Evolutionary conservation across 2,329 filamentous ascomycete species (phyloP).

Genomic region (Monilinia vaccinii-corymbosi): DNA sequence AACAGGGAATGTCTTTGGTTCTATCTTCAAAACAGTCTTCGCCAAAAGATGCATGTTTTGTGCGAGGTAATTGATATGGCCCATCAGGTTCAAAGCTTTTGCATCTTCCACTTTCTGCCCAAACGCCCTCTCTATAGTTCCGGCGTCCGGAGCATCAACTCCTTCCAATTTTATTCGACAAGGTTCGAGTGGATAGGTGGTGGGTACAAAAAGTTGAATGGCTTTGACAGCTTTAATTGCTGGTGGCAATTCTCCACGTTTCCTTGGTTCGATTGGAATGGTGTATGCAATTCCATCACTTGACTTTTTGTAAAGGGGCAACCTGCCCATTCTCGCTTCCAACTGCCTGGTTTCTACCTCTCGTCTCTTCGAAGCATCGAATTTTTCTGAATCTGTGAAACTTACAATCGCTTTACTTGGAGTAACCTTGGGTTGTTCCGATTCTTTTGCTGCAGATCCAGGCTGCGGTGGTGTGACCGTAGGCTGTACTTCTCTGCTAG

Average conservation of each 20-base stretch:
- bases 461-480: not conserved
- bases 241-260: constrained; percentile 49
- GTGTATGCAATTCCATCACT: constrained; percentile 62
- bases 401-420: constrained; percentile 15
- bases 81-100: constrained; percentile 55
- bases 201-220: constrained; percentile 59
- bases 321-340: constrained; percentile 62
- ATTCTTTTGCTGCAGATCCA: constrained; percentile 4
- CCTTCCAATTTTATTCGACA: constrained; percentile 58
- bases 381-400: constrained; percentile 51
- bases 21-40: constrained; percentile 38
- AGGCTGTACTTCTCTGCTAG: constrained; percentile 22
- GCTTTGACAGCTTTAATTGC: constrained; percentile 53
- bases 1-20: constrained; percentile 12
- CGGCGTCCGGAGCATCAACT: constrained; percentile 49
- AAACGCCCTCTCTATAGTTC: constrained; percentile 57
- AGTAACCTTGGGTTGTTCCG: constrained; percentile 4
- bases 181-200: constrained; percentile 61
- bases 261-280: constrained; percentile 58
- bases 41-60: constrained; percentile 62
- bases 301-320: constrained; percentile 58
- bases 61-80: constrained; percentile 64
- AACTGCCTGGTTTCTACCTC: constrained; percentile 62
- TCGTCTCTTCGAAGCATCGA: constrained; percentile 52
- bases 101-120: constrained; percentile 46